Percentiles rank a stretch among this genome's conserved stretches.
Evolutionary conservation across 2,329 filamentous ascomycete genomes (phyloP).

Genomic region (Aspergillus sp.): DNA sequence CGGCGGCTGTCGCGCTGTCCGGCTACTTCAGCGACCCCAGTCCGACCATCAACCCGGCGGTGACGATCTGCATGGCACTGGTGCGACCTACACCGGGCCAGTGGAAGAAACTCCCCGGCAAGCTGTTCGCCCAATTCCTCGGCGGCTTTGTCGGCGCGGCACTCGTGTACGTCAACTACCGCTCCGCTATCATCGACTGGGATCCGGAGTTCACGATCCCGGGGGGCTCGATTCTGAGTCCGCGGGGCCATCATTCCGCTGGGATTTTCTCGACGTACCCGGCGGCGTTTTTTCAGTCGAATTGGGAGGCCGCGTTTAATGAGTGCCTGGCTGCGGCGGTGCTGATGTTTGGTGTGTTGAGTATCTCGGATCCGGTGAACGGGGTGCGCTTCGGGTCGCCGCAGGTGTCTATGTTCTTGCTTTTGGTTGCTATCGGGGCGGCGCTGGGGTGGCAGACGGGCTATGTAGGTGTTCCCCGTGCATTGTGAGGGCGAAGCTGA

Average conservation of each 20-base stretch:
- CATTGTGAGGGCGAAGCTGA: not conserved
- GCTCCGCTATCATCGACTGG: conserved; percentile 29
- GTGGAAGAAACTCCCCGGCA: conserved; percentile 27
- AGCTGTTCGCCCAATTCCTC: conserved; percentile 26
- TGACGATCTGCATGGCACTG: conserved; percentile 23
- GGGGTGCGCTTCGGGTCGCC: conserved; percentile 22
- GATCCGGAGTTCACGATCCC: conserved; percentile 31
- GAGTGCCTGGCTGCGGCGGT: conserved; percentile 27
- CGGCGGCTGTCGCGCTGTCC: conserved; percentile 26
- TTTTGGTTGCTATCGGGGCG: conserved; percentile 28
- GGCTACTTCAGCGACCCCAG: conserved; percentile 27
- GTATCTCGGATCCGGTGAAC: conserved; percentile 26
- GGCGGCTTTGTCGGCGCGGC: conserved; percentile 30
- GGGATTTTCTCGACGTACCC: conserved; percentile 30
- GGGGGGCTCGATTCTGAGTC: conserved; percentile 27
- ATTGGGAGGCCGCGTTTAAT: conserved; percentile 31
- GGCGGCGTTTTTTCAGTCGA: conserved; percentile 21
- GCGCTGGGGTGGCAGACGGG: conserved; percentile 33
- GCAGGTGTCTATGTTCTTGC: conserved; percentile 25
- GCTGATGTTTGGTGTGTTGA: conserved; percentile 28
- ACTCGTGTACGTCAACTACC: conserved; percentile 30
- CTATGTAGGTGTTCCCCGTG: conserved; percentile 23
- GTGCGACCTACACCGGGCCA: conserved; percentile 26
- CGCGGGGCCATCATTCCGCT: conserved; percentile 25
- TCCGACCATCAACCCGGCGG: conserved; percentile 27